These are phyloP conservation scores for Rosa persica DNA, from an alignment of 306 rosid species.

Conservation along the genomic window DNA sequence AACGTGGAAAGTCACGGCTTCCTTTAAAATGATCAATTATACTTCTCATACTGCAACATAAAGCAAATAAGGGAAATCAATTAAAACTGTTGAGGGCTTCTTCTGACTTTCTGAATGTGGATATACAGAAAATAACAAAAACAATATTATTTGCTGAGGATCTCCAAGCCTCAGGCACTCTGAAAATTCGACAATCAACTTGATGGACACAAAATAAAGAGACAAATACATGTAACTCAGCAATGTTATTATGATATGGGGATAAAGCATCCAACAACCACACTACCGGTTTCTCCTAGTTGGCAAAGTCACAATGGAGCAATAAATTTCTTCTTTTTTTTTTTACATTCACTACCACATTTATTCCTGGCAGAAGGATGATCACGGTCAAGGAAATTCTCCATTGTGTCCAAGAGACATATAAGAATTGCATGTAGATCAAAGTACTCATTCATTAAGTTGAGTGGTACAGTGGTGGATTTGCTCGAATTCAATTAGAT, in stretches of 20 bases:
- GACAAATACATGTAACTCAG: background rate
- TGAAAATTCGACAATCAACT: background rate
- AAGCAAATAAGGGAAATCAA: conserved; percentile 4
- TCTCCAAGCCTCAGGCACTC: background rate
- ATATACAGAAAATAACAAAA: background rate
- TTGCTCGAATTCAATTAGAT: background rate
- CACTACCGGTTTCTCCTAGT: background rate
- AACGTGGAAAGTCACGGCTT: conserved; percentile 69
- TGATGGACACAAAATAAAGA: background rate
- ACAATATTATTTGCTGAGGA: background rate
- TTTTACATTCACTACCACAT: background rate
- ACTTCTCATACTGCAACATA: conserved; percentile 77
- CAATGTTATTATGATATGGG: background rate
- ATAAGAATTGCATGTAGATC: background rate
- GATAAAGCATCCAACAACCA: background rate
- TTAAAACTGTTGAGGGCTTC: background rate
- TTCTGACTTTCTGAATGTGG: background rate
- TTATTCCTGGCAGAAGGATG: background rate
- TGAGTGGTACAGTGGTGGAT: background rate
- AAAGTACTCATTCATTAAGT: background rate
- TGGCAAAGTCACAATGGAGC: background rate
- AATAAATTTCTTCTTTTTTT: background rate
- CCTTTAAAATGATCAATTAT: conserved; percentile 83
- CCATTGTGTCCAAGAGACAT: background rate
- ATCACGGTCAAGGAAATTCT: background rate